phyloP scores from a whole-genome alignment of 192 early-diverging fungal genomes.

The Coemansia sp. region DNA sequence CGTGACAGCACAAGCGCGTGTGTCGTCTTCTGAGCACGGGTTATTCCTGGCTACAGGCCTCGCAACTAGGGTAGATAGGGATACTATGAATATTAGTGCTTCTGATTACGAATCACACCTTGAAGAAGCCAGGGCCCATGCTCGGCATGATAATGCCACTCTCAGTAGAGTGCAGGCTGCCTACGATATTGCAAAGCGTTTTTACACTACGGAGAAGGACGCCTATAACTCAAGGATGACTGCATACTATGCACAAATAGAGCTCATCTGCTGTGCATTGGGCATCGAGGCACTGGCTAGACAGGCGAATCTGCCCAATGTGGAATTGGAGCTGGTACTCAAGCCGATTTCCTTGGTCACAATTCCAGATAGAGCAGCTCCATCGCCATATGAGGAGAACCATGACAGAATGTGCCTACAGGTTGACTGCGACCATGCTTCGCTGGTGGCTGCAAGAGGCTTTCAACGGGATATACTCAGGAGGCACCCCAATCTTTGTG shows the following conservation, averaged over 20 bases:
- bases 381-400: background rate
- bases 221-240: too few relatives aligned
- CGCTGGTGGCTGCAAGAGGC: background rate
- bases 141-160: background rate
- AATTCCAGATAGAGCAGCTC: background rate
- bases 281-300: background rate
- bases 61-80: background rate
- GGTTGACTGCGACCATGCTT: background rate
- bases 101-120: background rate
- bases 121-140: background rate
- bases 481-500: background rate
- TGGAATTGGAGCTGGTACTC: background rate
- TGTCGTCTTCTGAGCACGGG: background rate
- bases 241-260: too few relatives aligned
- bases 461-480: background rate
- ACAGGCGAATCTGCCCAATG: background rate
- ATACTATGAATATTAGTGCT: background rate
- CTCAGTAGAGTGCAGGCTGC: background rate
- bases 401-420: background rate
- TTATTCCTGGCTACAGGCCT: background rate
- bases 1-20: background rate
- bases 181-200: background rate
- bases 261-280: background rate
- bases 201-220: too few relatives aligned
- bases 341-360: background rate